Conservation (phyloP, 176 grass and related monocot genomes). For the Zizania latifolia region DNA sequence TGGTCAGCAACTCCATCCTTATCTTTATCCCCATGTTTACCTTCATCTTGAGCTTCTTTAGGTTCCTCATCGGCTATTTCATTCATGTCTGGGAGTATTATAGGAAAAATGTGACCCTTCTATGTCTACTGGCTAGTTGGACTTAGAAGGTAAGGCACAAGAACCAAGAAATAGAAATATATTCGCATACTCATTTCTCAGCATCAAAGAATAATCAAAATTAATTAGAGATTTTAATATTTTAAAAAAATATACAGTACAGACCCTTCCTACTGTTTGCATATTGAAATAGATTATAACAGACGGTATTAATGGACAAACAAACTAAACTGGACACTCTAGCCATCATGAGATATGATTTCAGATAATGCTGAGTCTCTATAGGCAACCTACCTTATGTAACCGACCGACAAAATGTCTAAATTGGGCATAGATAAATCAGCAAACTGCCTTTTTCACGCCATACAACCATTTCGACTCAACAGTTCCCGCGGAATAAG, state of each 20-base stretch:
- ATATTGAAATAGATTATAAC: neutral
- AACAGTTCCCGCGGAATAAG: neutral
- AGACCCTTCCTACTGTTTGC: neutral
- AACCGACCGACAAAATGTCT: neutral
- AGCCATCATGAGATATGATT: neutral
- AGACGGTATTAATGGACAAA: neutral
- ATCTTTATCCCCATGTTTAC: neutral
- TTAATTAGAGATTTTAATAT: neutral
- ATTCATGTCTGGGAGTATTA: conserved; percentile 18
- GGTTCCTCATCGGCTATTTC: conserved; percentile 11
- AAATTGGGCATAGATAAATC: neutral
- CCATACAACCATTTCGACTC: neutral
- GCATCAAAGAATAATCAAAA: neutral
- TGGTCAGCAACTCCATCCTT: conserved; percentile 17
- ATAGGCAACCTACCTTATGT: neutral
- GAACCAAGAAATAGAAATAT: conserved; percentile 7
- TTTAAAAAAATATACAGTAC: neutral
- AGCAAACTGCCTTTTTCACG: neutral
- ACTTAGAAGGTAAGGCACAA: neutral
- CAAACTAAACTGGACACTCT: conserved; percentile 7
- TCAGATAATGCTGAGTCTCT: neutral
- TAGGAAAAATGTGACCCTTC: neutral
- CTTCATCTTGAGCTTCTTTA: conserved; percentile 7
- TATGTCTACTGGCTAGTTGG: neutral
- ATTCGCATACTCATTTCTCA: neutral